Conservation (phyloP, 2,329 filamentous ascomycete species). For the Didymella exigua region DNA sequence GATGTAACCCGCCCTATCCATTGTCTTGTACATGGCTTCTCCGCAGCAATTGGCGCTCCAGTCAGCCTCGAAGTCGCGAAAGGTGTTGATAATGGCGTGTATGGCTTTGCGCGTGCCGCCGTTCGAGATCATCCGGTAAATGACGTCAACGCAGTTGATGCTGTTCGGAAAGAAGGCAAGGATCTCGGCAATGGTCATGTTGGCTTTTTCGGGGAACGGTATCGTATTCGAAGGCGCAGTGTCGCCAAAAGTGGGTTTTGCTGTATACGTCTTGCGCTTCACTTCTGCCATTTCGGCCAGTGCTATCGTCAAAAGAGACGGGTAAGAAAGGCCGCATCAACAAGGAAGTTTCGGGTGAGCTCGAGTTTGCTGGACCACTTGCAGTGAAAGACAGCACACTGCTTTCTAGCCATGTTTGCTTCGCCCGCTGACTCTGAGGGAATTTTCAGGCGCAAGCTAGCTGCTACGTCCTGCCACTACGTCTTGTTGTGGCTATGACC, state of each 20-base stretch:
- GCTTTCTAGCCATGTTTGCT: neutral
- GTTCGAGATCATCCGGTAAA: constrained; percentile 34
- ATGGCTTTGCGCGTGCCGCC: constrained; percentile 16
- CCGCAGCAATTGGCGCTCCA: constrained; percentile 21
- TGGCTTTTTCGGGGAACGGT: constrained; percentile 18
- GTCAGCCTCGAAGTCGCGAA: constrained; percentile 17
- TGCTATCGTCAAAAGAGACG: neutral
- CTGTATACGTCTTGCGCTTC: neutral
- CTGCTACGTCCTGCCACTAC: constrained; percentile 4
- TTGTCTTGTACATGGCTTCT: constrained; percentile 22
- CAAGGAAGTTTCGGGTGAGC: neutral
- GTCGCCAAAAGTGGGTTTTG: constrained; percentile 9
- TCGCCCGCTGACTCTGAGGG: neutral
- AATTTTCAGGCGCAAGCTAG: constrained; percentile 7
- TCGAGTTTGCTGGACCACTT: neutral
- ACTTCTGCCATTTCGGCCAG: neutral
- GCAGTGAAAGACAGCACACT: neutral
- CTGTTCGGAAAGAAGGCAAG: constrained; percentile 31
- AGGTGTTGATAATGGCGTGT: constrained; percentile 24
- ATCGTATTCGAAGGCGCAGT: constrained; percentile 17
- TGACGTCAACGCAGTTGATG: constrained; percentile 26
- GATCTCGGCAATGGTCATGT: constrained; percentile 32
- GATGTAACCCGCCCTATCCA: constrained; percentile 24
- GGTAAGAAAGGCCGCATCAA: neutral
- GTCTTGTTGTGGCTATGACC: constrained; percentile 6